These are phyloP conservation scores for Penicillium flavigenum DNA, from an alignment of 495 filamentous ascomycete species.

Conservation along the genomic window DNA sequence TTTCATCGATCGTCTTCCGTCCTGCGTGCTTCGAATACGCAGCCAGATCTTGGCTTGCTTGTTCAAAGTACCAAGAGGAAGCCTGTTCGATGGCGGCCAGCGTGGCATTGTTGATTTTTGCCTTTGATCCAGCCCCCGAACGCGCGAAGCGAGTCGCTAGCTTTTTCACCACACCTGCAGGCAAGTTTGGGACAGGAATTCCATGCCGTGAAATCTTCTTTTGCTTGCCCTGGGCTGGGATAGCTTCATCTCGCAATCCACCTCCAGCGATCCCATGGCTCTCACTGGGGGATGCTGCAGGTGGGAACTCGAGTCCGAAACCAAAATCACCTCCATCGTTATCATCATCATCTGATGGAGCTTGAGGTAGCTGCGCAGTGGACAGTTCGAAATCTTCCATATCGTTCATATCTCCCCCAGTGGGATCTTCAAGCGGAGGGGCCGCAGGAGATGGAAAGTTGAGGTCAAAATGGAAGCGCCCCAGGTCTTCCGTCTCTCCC, in stretches of 20 bases:
- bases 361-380: conserved; percentile 29
- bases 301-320: conserved; percentile 30
- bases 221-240: conserved; percentile 36
- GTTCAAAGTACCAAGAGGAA: conserved; percentile 86
- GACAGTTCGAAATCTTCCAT: conserved; percentile 43
- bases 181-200: conserved; percentile 72
- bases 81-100: conserved; percentile 73
- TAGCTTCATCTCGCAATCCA: conserved; percentile 41
- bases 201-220: conserved; percentile 69
- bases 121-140: conserved; percentile 56
- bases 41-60: conserved; percentile 73
- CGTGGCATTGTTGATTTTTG: conserved; percentile 68
- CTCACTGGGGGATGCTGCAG: conserved; percentile 36
- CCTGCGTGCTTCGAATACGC: conserved; percentile 79
- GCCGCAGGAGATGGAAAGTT: conserved; percentile 44
- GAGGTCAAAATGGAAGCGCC: conserved; percentile 45
- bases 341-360: conserved; percentile 25
- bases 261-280: conserved; percentile 43
- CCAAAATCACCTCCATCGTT: conserved; percentile 32
- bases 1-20: conserved; percentile 81
- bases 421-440: conserved; percentile 30
- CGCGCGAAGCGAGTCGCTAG: conserved; percentile 70
- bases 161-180: conserved; percentile 67
- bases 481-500: conserved; percentile 48
- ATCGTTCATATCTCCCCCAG: conserved; percentile 33